Evolutionary conservation across 140 eudicot genomes (phyloP).

Genomic region (Cichorium intybus): DNA sequence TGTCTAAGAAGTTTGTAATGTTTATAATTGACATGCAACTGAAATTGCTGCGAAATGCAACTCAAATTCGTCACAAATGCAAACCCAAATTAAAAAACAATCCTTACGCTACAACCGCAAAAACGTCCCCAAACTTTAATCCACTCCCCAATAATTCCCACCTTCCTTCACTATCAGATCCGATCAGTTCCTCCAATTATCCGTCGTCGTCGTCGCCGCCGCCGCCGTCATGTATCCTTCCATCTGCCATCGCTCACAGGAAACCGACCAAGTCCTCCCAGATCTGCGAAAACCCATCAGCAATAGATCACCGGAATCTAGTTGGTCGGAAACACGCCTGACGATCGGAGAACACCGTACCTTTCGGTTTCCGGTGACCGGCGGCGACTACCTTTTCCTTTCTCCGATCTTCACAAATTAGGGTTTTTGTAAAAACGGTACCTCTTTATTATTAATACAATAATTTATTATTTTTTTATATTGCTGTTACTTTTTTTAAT

Average conservation of each 20-base stretch:
- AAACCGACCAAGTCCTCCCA: neutral
- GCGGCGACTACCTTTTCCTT: neutral
- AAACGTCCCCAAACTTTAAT: constrained; percentile 17
- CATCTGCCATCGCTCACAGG: neutral
- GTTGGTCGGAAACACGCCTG: neutral
- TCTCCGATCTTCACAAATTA: constrained; percentile 18
- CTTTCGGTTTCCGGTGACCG: constrained; percentile 22
- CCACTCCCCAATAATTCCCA: constrained; percentile 25
- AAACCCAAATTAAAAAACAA: constrained; percentile 10
- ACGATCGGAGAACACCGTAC: neutral
- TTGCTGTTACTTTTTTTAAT: neutral
- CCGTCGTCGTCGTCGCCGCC: constrained; percentile 10
- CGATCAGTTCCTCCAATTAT: neutral
- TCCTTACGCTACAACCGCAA: constrained; percentile 10
- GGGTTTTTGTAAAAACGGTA: constrained; percentile 25
- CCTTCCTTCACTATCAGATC: constrained; percentile 19
- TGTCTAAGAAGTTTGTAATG: neutral
- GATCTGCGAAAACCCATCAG: constrained; percentile 3
- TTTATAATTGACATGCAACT: constrained; percentile 10
- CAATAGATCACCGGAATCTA: constrained; percentile 2
- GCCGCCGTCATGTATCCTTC: neutral
- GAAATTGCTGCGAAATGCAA: constrained; percentile 9
- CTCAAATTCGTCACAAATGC: constrained; percentile 22
- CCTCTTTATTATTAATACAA: neutral
- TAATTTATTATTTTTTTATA: neutral